phyloP scores from a whole-genome alignment of 1,139 yeast genomes.

The Yamadazyma conglobata region DNA sequence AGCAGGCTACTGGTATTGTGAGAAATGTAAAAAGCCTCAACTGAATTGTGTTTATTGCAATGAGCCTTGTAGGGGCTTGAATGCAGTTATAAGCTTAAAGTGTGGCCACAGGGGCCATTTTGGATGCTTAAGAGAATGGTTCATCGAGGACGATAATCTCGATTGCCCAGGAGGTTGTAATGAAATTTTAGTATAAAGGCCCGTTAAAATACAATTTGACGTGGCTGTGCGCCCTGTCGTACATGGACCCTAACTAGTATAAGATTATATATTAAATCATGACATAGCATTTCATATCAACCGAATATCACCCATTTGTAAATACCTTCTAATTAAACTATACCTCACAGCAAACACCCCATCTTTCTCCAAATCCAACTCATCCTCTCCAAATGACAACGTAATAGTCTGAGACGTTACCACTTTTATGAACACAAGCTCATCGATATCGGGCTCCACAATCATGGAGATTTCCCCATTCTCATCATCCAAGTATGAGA shows the following conservation, averaged over 20 bases:
- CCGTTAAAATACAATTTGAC: background rate
- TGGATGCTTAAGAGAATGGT: constrained; percentile 78
- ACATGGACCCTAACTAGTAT: too few species aligned
- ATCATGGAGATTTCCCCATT: constrained; percentile 79
- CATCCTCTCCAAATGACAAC: constrained; percentile 45
- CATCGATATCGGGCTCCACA: constrained; percentile 68
- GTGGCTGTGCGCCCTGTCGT: too few species aligned
- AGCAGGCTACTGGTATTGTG: constrained; percentile 85
- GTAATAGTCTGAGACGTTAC: constrained; percentile 25
- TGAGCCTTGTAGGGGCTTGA: constrained; percentile 71
- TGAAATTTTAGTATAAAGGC: background rate
- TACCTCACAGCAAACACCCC: constrained; percentile 79
- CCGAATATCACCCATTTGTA: constrained; percentile 40
- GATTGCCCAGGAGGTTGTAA: constrained; percentile 86
- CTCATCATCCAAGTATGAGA: constrained; percentile 74
- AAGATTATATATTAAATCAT: constrained; percentile 1
- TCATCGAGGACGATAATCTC: constrained; percentile 54
- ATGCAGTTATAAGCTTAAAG: constrained; percentile 56
- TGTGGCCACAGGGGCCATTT: constrained; percentile 93
- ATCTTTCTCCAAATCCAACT: constrained; percentile 57
- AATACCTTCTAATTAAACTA: constrained; percentile 41
- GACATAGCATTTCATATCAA: constrained; percentile 28
- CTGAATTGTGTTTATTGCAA: constrained; percentile 79
- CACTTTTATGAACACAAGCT: constrained; percentile 73
- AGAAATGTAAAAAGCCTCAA: constrained; percentile 56